Conservation (phyloP, 805 yeast genomes). For the Candida arabinofermentans region DNA sequence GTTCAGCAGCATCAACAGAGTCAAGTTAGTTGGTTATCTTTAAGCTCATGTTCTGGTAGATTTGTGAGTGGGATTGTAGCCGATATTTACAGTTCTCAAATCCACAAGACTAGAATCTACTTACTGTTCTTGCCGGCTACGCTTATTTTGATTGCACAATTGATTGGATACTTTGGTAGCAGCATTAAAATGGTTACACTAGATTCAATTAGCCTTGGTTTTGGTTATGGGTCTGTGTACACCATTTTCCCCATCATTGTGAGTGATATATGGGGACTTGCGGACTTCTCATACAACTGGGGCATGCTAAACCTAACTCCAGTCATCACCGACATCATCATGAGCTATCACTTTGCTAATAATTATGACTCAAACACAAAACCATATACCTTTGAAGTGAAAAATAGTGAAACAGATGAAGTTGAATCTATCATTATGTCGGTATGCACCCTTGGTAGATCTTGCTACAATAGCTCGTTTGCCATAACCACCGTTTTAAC, state of each 20-base stretch:
- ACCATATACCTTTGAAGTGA: slow-evolving; percentile 4
- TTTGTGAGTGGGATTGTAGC: slow-evolving; percentile 60
- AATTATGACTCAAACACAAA: slow-evolving; percentile 49
- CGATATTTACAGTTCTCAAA: slow-evolving; percentile 54
- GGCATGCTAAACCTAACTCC: slow-evolving; percentile 69
- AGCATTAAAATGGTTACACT: slow-evolving; percentile 39
- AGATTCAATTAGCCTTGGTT: slow-evolving; percentile 56
- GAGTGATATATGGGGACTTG: slow-evolving; percentile 71
- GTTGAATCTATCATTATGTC: slow-evolving; percentile 3
- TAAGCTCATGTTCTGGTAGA: slow-evolving; percentile 65
- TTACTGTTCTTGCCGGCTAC: slow-evolving; percentile 50
- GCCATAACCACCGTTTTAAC: slow-evolving; percentile 24
- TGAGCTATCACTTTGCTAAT: slow-evolving; percentile 61
- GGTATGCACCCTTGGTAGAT: slow-evolving; percentile 22
- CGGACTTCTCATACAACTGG: slow-evolving; percentile 66
- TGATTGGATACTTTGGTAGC: slow-evolving; percentile 37
- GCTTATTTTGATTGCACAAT: slow-evolving; percentile 47
- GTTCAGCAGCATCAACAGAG: slow-evolving; percentile 57
- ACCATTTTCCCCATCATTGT: slow-evolving; percentile 73
- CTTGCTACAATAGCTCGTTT: slow-evolving; percentile 39
- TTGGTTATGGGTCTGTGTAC: slow-evolving; percentile 69
- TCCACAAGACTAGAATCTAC: slow-evolving; percentile 31
- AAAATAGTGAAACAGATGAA: neutral
- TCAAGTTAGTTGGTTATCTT: slow-evolving; percentile 70
- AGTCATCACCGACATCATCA: slow-evolving; percentile 51